A percentile compares a stretch with the other conserved stretches of the same genome.
Evolutionary conservation across 2,329 filamentous ascomycete genomes (phyloP).

Genomic region (Colletotrichum simmondsii): DNA sequence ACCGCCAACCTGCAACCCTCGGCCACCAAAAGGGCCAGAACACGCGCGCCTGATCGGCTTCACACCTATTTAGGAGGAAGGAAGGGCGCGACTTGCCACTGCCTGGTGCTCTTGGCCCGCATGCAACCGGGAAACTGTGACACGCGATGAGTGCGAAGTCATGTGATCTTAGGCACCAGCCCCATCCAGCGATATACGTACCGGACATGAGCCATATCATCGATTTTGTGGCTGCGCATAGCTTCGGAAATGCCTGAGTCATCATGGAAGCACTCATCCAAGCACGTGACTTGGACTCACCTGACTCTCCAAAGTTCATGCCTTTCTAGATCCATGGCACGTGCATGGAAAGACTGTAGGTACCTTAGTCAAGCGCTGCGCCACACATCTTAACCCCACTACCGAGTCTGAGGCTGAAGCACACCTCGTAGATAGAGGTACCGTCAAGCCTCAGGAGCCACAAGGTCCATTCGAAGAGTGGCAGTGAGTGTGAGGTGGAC

Average conservation of each 20-base stretch:
- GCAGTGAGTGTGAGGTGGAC: conserved; percentile 14
- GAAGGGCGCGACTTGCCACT: conserved; percentile 37
- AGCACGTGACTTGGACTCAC: not conserved
- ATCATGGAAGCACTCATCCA: not conserved
- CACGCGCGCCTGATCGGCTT: not conserved
- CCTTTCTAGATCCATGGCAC: too few species aligned
- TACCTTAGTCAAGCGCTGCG: not conserved
- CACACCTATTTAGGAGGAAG: not conserved
- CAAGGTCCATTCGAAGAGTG: too few species aligned
- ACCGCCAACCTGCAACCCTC: not conserved
- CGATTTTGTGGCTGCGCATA: not conserved
- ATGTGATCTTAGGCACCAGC: conserved; percentile 51
- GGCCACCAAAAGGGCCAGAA: not conserved
- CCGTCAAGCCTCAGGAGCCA: conserved; percentile 38
- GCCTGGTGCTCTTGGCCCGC: conserved; percentile 27
- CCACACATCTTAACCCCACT: not conserved
- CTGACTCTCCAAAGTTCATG: not conserved
- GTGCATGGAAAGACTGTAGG: too few species aligned
- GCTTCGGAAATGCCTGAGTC: not conserved
- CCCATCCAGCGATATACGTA: conserved; percentile 1
- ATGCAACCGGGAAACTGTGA: conserved; percentile 23
- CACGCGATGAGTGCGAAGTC: conserved; percentile 49
- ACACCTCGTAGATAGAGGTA: too few species aligned
- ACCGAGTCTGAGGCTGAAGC: not conserved
- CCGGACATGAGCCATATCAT: not conserved